Percentiles rank a stretch among this genome's conserved stretches.
Conservation (phyloP, 1,139 yeast species). For the Kluyveromyces sp. region DNA sequence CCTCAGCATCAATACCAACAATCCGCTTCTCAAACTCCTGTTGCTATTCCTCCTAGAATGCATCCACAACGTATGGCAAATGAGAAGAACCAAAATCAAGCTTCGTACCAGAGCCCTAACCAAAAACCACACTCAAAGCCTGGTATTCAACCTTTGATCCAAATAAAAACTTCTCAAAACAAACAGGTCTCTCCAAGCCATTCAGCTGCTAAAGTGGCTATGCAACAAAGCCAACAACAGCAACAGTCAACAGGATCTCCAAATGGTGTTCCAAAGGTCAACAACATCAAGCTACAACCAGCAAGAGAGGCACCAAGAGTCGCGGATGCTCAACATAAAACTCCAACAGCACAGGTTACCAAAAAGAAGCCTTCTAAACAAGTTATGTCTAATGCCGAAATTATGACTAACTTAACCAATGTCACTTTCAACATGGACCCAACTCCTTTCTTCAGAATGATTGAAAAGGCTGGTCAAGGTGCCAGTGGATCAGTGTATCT, state of each 20-base stretch:
- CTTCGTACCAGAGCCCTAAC: too few relatives aligned
- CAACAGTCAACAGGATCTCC: background rate
- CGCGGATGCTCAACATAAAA: slow-evolving; percentile 27
- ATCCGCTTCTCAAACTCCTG: slow-evolving; percentile 23
- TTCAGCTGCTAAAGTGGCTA: slow-evolving; percentile 20
- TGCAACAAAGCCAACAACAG: slow-evolving; percentile 14
- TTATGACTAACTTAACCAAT: slow-evolving; percentile 72
- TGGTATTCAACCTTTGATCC: background rate
- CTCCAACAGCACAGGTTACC: slow-evolving; percentile 30
- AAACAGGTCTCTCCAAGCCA: slow-evolving; percentile 3
- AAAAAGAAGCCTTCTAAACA: slow-evolving; percentile 51
- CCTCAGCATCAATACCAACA: slow-evolving; percentile 22
- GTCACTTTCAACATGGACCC: slow-evolving; percentile 86
- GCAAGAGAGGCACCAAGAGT: slow-evolving; percentile 29
- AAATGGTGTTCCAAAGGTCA: slow-evolving; percentile 6
- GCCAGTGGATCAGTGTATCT: slow-evolving; percentile 94
- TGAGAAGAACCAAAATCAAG: slow-evolving; percentile 18
- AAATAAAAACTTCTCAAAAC: background rate
- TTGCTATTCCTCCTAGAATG: slow-evolving; percentile 17
- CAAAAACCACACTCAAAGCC: background rate
- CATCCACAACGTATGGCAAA: slow-evolving; percentile 15
- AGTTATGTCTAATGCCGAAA: slow-evolving; percentile 81
- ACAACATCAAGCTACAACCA: slow-evolving; percentile 22
- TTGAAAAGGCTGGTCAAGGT: slow-evolving; percentile 98
- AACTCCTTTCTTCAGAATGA: slow-evolving; percentile 70